These are phyloP conservation scores for Pseudotulostoma volvatum DNA, from an alignment of 495 filamentous ascomycete genomes.

Conservation along the genomic window DNA sequence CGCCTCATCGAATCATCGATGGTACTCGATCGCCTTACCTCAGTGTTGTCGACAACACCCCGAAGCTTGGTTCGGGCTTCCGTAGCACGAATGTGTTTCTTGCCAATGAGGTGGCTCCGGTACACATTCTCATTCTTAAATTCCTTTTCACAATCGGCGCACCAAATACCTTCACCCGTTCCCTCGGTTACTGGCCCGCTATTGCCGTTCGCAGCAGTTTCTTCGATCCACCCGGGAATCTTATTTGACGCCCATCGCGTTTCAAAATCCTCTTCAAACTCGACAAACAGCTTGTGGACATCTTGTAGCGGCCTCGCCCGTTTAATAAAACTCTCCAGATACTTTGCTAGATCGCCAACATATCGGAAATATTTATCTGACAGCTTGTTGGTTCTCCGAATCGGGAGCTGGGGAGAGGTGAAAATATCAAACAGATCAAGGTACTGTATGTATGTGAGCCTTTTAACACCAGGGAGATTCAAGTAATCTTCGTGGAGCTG, in stretches of 20 bases:
- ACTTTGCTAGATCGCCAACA: slow-evolving; percentile 57
- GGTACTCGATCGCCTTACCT: slow-evolving; percentile 8
- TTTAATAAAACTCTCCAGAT: slow-evolving; percentile 74
- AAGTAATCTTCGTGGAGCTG: slow-evolving; percentile 71
- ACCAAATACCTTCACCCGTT: slow-evolving; percentile 65
- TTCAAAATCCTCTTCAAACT: slow-evolving; percentile 69
- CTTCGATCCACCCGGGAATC: slow-evolving; percentile 61
- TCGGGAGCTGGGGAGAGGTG: slow-evolving; percentile 46
- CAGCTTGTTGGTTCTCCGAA: slow-evolving; percentile 67
- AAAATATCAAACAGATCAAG: slow-evolving; percentile 80
- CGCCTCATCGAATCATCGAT: slow-evolving; percentile 26
- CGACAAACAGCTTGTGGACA: slow-evolving; percentile 55
- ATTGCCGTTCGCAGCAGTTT: slow-evolving; percentile 28
- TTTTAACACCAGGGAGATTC: slow-evolving; percentile 70
- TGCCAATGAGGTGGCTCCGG: slow-evolving; percentile 69
- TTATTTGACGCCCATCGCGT: slow-evolving; percentile 64
- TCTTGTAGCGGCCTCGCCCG: slow-evolving; percentile 70
- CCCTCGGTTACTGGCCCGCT: slow-evolving; percentile 35
- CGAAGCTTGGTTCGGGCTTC: slow-evolving; percentile 39
- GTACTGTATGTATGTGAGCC: slow-evolving; percentile 80
- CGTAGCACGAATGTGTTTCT: slow-evolving; percentile 79
- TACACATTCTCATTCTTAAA: slow-evolving; percentile 95
- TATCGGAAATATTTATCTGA: slow-evolving; percentile 87
- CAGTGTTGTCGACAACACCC: slow-evolving; percentile 13
- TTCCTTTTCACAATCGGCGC: slow-evolving; percentile 76